phyloP scores from a whole-genome alignment of 495 filamentous ascomycete species.

The Durotheca rogersii region DNA sequence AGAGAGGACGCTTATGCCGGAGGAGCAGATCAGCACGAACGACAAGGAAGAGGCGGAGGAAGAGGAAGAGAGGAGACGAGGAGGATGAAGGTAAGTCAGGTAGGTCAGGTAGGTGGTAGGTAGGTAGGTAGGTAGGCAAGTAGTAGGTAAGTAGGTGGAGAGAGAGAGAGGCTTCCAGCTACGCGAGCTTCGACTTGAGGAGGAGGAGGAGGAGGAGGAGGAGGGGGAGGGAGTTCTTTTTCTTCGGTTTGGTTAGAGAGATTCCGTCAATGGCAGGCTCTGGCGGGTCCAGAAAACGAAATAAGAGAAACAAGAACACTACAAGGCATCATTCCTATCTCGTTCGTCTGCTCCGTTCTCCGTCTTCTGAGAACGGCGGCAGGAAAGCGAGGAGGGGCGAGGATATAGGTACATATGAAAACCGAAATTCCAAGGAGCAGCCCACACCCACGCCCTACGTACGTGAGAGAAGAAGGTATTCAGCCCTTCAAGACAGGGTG shows the following conservation, averaged over 20 bases:
- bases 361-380: conserved; percentile 19
- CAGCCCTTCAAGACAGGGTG: not conserved
- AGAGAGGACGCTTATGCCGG: not conserved
- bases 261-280: conserved; percentile 28
- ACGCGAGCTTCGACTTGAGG: too few species aligned
- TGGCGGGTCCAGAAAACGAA: too few species aligned
- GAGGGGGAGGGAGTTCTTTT: too few species aligned
- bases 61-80: not conserved
- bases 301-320: too few species aligned
- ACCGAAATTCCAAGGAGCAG: conserved; percentile 29
- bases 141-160: too few species aligned
- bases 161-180: too few species aligned
- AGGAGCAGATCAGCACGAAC: too few species aligned
- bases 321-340: too few species aligned
- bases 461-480: conserved; percentile 12
- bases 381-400: conserved; percentile 27
- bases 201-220: not conserved
- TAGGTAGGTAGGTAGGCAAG: too few species aligned
- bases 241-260: too few species aligned
- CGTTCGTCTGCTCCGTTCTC: too few species aligned
- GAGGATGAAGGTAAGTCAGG: not conserved
- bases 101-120: too few species aligned
- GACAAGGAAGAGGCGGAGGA: not conserved
- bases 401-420: conserved; percentile 34
- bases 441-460: conserved; percentile 22